A percentile compares a stretch with the other conserved stretches of the same genome.
Evolutionary conservation across 352 stramenopile genomes (phyloP).

Genomic region (Phytophthora cryptogea): DNA sequence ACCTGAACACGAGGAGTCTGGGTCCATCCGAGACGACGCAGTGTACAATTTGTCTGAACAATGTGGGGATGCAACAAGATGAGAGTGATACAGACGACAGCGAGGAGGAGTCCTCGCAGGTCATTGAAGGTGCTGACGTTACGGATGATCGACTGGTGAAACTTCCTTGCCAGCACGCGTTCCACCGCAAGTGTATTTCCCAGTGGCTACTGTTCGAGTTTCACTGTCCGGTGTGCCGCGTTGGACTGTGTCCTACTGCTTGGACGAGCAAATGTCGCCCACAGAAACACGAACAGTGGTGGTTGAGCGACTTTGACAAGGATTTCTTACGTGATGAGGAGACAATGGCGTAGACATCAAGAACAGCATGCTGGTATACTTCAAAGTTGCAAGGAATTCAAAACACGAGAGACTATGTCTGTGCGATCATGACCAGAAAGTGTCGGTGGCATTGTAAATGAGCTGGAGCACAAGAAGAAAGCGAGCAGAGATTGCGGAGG

Average conservation of each 20-base stretch:
- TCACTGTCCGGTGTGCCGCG: conserved; percentile 63
- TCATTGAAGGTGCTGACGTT: background rate
- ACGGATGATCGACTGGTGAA: conserved; percentile 25
- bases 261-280: conserved; percentile 52
- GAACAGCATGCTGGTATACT: no score
- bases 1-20: background rate
- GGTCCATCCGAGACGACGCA: conserved; percentile 1
- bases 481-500: no score
- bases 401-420: no score
- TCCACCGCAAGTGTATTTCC: conserved; percentile 71
- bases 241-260: conserved; percentile 40
- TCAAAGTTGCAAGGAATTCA: no score
- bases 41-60: conserved; percentile 33
- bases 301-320: conserved; percentile 55
- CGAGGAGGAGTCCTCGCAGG: background rate
- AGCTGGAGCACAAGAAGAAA: no score
- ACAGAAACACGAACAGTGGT: conserved; percentile 59
- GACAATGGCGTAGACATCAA: no score
- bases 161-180: conserved; percentile 59
- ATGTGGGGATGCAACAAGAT: background rate
- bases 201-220: conserved; percentile 68
- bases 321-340: conserved; percentile 15
- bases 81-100: background rate
- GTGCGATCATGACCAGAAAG: no score
- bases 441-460: no score